Conservation (phyloP, 148 eudicot species). For the Polygonum aviculare region DNA sequence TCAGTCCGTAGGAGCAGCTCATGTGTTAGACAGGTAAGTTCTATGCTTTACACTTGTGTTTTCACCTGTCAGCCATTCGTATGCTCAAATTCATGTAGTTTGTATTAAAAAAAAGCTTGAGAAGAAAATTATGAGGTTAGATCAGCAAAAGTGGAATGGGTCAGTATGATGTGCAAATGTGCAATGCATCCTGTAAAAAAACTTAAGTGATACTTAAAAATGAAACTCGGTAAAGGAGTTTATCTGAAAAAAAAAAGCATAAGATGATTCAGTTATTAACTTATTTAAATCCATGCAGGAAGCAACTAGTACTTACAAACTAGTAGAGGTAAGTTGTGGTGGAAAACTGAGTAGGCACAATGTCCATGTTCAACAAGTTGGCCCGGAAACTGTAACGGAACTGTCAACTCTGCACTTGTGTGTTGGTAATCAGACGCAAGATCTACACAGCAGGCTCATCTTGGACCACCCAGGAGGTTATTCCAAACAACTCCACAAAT, state of each 20-base stretch:
- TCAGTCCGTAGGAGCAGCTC: conserved; percentile 79
- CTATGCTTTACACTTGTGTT: not conserved
- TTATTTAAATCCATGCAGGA: conserved; percentile 40
- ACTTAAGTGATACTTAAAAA: too few relatives aligned
- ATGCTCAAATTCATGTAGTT: not conserved
- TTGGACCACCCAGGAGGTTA: conserved; percentile 84
- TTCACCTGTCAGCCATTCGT: not conserved
- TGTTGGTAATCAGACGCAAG: conserved; percentile 62
- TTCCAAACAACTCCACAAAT: conserved; percentile 87
- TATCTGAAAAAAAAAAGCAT: not conserved
- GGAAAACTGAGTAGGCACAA: conserved; percentile 93
- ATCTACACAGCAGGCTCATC: conserved; percentile 72
- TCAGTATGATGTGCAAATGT: not conserved
- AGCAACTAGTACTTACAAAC: conserved; percentile 73
- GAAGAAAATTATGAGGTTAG: not conserved
- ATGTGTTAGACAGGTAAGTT: conserved; percentile 72
- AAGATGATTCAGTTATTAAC: not conserved
- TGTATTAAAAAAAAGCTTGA: not conserved
- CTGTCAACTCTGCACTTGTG: conserved; percentile 79
- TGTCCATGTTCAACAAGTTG: conserved; percentile 82
- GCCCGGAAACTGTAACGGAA: conserved; percentile 75
- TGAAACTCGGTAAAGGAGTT: too few relatives aligned
- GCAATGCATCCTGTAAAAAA: too few relatives aligned
- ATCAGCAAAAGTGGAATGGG: not conserved
- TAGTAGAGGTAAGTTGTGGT: conserved; percentile 80